Conservation (phyloP, 345 rosid genomes). For the Salix arbutifolia region DNA sequence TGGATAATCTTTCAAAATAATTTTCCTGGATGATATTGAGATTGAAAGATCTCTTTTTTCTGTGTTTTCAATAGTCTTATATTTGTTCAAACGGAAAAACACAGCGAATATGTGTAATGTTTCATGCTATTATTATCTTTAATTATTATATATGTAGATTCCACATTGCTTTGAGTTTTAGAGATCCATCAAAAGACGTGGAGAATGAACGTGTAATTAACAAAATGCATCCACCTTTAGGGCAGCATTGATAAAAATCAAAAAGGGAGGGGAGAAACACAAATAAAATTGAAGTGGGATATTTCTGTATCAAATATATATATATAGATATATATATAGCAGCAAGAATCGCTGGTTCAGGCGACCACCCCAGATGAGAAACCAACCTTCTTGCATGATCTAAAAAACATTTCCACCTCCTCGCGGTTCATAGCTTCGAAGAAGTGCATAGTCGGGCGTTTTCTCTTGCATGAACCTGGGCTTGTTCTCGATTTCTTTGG, state of each 20-base stretch:
- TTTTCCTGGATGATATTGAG: no score
- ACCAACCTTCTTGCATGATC: background rate
- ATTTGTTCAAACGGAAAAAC: no score
- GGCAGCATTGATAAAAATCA: background rate
- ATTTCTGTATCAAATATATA: background rate
- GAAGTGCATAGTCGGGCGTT: constrained; percentile 17
- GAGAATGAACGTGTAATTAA: background rate
- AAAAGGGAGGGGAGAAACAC: background rate
- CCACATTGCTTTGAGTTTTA: background rate
- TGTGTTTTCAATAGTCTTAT: no score
- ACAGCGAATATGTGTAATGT: no score
- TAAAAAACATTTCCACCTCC: background rate
- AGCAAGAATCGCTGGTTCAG: background rate
- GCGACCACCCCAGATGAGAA: background rate
- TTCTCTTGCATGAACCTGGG: constrained; percentile 16
- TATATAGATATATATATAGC: background rate
- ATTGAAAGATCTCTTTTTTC: no score
- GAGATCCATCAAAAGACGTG: background rate
- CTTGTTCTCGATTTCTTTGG: constrained; percentile 20
- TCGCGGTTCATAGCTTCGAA: constrained; percentile 24
- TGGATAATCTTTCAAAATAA: no score
- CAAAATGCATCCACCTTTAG: background rate
- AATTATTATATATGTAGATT: no score
- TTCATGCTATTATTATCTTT: no score
- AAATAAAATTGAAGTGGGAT: background rate